Base-by-base conservation (phyloP, 2,329 filamentous ascomycete genomes). In the Cercospora canescens region DNA sequence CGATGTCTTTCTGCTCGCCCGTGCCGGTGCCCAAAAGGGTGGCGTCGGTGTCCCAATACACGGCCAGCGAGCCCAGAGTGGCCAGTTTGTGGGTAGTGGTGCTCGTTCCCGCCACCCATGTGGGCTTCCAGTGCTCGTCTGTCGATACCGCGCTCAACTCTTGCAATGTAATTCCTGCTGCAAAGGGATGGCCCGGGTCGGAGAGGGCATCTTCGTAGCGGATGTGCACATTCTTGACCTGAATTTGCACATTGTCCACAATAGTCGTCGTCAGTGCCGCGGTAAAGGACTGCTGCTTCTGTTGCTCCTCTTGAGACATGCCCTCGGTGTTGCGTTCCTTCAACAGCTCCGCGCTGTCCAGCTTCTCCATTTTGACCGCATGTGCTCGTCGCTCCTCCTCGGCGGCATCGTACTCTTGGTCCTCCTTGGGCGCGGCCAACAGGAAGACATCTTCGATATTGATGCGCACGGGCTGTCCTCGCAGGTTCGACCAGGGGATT, bases 31-130 rank as follows among this genome's bases (percentile, higher is more conserved):
- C 93, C 50, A 98, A 84, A 4, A 99, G 85, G 28, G 90, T 85
- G 1, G 93, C 88, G 78, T 99, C 94, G 1, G 95, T 99, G 78
- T 99, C 96, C 95, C 96, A 99, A 79, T 99, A 99, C 9, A 98
- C 87, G 2, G 95, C 93, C 59, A 99, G 81, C 5, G 94, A 93
- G 34, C 92, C 93, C 16, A 99, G 85, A 2, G 91, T 96, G 6
- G 94, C 95, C 54, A 99, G 85, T 80, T 99, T 99, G 82, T 99
- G 92, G 24, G 94, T 97, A 12, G 90, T 91, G 30, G 86, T 85
- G 55, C 88, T 88, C 1, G 91, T 91, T 71, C 94, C 91, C 78
- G 97, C 93, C 73, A 99, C 96, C 77, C 97, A 99, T 30, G 93
- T 96, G 1, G 95, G 94, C 68, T 91, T 90, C 96, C 96, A 99